These are phyloP conservation scores for Inosperma sp. DNA, from an alignment of 768 basidiomycete genomes.

Conservation along the genomic window DNA sequence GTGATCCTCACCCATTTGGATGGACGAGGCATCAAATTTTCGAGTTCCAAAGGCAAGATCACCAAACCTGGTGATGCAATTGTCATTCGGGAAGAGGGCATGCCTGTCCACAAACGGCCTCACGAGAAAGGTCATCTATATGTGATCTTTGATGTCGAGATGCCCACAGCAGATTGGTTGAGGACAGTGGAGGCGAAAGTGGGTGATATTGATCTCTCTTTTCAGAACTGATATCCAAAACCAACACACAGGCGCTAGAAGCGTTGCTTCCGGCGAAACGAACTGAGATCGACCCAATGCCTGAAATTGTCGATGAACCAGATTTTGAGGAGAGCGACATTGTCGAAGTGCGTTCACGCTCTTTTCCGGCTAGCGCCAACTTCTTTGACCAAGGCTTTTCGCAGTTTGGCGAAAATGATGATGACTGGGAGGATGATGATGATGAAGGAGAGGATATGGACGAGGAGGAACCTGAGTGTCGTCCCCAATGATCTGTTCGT, in stretches of 20 bases:
- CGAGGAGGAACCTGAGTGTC: slow-evolving; percentile 53
- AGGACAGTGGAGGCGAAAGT: slow-evolving; percentile 59
- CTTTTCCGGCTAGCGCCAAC: slow-evolving; percentile 65
- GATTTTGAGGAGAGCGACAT: slow-evolving; percentile 73
- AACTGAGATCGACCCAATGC: slow-evolving; percentile 63
- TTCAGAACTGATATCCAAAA: not conserved
- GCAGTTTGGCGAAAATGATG: slow-evolving; percentile 73
- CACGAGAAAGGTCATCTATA: slow-evolving; percentile 77
- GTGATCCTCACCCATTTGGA: slow-evolving; percentile 90
- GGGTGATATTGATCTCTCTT: not conserved
- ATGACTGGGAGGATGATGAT: slow-evolving; percentile 67
- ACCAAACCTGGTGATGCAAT: slow-evolving; percentile 73
- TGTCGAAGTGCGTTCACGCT: slow-evolving; percentile 78
- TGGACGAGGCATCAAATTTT: slow-evolving; percentile 81
- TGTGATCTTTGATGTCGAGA: slow-evolving; percentile 80
- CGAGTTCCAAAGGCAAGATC: slow-evolving; percentile 70
- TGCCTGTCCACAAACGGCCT: slow-evolving; percentile 70
- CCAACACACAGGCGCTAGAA: slow-evolving; percentile 49
- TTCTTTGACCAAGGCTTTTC: slow-evolving; percentile 77
- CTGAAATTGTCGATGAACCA: slow-evolving; percentile 65
- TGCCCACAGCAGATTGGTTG: slow-evolving; percentile 81
- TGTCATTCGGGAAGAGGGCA: slow-evolving; percentile 78
- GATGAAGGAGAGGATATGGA: slow-evolving; percentile 55
- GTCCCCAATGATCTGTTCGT: slow-evolving; percentile 44
- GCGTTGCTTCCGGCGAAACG: slow-evolving; percentile 74